These are phyloP conservation scores for Naumovozyma castellii DNA, from an alignment of 805 yeast genomes.

Conservation along the genomic window DNA sequence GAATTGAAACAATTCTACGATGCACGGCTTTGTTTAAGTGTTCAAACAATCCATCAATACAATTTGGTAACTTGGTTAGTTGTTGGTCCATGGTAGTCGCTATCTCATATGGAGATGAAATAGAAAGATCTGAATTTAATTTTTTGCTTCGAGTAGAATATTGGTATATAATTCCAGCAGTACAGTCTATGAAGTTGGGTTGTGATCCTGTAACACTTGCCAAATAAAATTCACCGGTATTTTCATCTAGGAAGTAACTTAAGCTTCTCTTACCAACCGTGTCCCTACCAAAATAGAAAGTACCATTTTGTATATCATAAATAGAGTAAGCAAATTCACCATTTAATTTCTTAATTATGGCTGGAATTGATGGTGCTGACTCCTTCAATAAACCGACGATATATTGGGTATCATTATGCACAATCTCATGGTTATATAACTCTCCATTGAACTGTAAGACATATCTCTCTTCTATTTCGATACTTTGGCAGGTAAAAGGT, in stretches of 20 bases:
- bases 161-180: constrained; percentile 40
- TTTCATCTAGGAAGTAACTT: constrained; percentile 31
- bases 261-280: constrained; percentile 72
- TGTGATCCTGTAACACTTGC: constrained; percentile 33
- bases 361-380: constrained; percentile 30
- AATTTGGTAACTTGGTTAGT: constrained; percentile 3
- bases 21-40: constrained; percentile 34
- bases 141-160: constrained; percentile 27
- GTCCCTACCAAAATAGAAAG: constrained; percentile 76
- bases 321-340: constrained; percentile 78
- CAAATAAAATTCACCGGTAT: constrained; percentile 33
- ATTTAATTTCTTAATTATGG: constrained; percentile 37
- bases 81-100: constrained; percentile 15
- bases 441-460: constrained; percentile 86
- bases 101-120: constrained; percentile 16
- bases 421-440: constrained; percentile 54
- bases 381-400: constrained; percentile 33
- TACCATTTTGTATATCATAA: constrained; percentile 34
- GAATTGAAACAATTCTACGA: constrained; percentile 49
- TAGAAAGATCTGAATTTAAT: constrained; percentile 12
- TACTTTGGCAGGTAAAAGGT: constrained; percentile 75
- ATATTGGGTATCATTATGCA: constrained; percentile 54
- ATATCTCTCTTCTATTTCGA: constrained; percentile 28
- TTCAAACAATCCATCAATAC: constrained; percentile 18
- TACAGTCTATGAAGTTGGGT: constrained; percentile 43